Evolutionary conservation across 2,329 filamentous ascomycete genomes (phyloP), one percentile per base, ranked within the genome.

Genomic region (Cephalotrichum gorgonifer): DNA sequence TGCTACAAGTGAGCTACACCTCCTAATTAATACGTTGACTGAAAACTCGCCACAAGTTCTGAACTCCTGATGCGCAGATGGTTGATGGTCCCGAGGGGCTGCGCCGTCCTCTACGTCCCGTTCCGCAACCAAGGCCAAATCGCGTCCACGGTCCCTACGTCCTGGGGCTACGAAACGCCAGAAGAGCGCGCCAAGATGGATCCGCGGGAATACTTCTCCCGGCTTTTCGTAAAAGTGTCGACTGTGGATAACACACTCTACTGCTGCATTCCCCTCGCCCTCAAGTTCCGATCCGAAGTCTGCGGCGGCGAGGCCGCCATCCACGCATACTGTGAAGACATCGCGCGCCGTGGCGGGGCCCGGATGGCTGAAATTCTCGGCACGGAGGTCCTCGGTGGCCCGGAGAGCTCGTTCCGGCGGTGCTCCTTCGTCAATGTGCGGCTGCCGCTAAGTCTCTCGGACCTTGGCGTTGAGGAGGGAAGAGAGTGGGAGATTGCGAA

Each of bases 71-170:
- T 7, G 3, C 15, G 14, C 20, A 20, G 33, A n/a, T 97, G 91
- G 90, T 78, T 96, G 8, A 83, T 80, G 58, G 78, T 80, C 1
- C 91, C 90, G 1, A 81, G 90, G 27, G 85, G 83, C 15, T 89
- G 85, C 60, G 88, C 88, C 2, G 70, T 93, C 3, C 78, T 96
- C 54, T 85, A 94, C 64, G 86, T 93, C 1, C 86, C 89, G 0
- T 51, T 72, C 20, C 75, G 84, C 17, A 89, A 94, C 62, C 91
- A 96, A 62, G 68, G 71, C 44, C 64, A 93, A 42, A 79, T 96
- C 38, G 76, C 81, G 14, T 82, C 83, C 2, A 83, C 87, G 0
- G 63, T 94, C 26, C 86, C 88, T 0, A 95, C 89, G 0, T 88
- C 83, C 31, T 86, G 90, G 62, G 86, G 88, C 0, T 95, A 87